These are phyloP conservation scores for Graphiopsis chlorocephala DNA, from an alignment of 2,329 filamentous ascomycete genomes.

Conservation along the genomic window DNA sequence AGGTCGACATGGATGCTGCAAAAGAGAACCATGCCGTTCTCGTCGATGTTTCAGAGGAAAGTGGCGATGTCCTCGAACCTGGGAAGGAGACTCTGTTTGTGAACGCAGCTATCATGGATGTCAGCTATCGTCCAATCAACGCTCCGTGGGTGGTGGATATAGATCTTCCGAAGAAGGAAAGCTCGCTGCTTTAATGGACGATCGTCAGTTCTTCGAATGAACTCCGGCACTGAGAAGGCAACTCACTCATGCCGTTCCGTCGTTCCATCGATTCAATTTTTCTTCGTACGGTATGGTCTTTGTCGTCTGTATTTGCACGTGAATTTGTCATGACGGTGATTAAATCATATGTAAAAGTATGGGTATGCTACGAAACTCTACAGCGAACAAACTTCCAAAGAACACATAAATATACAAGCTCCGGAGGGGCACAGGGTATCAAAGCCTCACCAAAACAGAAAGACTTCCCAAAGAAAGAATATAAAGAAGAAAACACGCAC, in stretches of 20 bases:
- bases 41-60: constrained; percentile 25
- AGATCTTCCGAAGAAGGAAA: constrained; percentile 35
- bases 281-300: neutral
- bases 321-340: neutral
- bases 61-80: constrained; percentile 34
- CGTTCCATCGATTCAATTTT: neutral
- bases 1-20: constrained; percentile 22
- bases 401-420: neutral
- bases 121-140: constrained; percentile 49
- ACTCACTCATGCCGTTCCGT: neutral
- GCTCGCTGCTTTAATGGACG: neutral
- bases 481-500: neutral
- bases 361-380: neutral
- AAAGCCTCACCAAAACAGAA: constrained; percentile 10
- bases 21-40: constrained; percentile 34
- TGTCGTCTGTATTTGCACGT: neutral
- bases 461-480: neutral
- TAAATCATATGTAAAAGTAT: neutral
- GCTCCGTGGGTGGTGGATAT: constrained; percentile 57
- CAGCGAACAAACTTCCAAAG: neutral
- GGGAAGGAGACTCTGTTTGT: constrained; percentile 57
- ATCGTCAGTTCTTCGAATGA: neutral
- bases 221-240: neutral
- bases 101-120: constrained; percentile 57
- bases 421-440: constrained; percentile 1